Evolutionary conservation across 345 rosid genomes (phyloP), one percentile per base, ranked within the genome.

Genomic region (Salix exigua): DNA sequence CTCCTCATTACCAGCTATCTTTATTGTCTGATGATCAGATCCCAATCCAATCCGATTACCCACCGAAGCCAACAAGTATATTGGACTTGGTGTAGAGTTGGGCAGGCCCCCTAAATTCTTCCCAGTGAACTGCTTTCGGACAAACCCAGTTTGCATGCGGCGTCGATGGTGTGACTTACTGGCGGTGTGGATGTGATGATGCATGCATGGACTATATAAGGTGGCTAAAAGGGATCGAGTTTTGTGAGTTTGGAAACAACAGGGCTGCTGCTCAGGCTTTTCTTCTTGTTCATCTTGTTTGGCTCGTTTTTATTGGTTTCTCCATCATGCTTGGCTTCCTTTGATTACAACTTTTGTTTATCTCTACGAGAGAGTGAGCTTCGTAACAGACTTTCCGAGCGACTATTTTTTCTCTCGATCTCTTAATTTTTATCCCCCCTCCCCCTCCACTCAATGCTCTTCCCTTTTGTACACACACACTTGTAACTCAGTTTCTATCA

Each of bases 111-210:
- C 37, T 35, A 35, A 35, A 0, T 35, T 35, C 6, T 35, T 35
- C 37, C 6, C 37, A 35, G 37, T 35, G 37, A 35, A 5, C 37
- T 35, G 37, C 68, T 75, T 81, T 31, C 30, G 71, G 14, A 50
- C 83, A 19, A 76, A 84, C 48, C 87, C 83, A 2, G 82, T 81
- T 2, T 84, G 87, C 35, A 33, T 33, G 35, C 30, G 84, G 87
- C n/a, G 71, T 48, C 2, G 46, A 81, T 65, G 84, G 87, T 1
- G n/a, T 81, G 53, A 84, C 82, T 5, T 81, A 84, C 31, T 78
- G n/a, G n/a, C n/a, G 80, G 82, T 84, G 82, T 33, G 87, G 84
- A 1, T 81, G 84, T 44, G 63, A 30, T 14, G 87, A 84, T 28
- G 84, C 87, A 30, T 30, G 55, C 78, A 0, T 78, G 81, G 4